These are phyloP conservation scores for Phytophthora idaei DNA, from an alignment of 352 stramenopile species.

Conservation along the genomic window DNA sequence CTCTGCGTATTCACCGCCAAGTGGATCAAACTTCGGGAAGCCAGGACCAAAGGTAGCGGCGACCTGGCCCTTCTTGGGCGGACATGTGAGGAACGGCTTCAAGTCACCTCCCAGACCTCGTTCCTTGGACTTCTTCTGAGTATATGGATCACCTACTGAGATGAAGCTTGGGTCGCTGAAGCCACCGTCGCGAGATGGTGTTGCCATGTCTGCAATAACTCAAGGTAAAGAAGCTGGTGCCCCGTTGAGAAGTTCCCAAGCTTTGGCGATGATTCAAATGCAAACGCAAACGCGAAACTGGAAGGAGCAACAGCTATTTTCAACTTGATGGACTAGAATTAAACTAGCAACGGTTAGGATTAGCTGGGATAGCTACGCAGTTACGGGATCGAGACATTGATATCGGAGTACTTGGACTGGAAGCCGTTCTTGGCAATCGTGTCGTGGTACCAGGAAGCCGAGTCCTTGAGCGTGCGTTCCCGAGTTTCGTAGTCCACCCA, in stretches of 20 bases:
- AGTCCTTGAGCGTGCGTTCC: conserved; percentile 68
- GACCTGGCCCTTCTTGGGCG: conserved; percentile 64
- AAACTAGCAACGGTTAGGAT: conserved; percentile 11
- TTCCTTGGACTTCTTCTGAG: conserved; percentile 48
- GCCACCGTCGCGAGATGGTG: conserved; percentile 63
- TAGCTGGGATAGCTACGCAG: neutral
- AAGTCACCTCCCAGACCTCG: conserved; percentile 58
- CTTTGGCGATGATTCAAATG: conserved; percentile 1
- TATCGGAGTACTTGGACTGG: conserved; percentile 15
- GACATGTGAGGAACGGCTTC: conserved; percentile 80
- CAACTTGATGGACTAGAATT: conserved; percentile 1
- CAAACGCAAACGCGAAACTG: conserved; percentile 2
- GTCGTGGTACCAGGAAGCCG: conserved; percentile 56
- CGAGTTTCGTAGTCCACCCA: conserved; percentile 67
- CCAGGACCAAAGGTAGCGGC: conserved; percentile 68
- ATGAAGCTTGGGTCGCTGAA: conserved; percentile 79
- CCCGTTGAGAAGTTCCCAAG: neutral
- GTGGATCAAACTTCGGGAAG: conserved; percentile 65
- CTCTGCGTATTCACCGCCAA: conserved; percentile 67
- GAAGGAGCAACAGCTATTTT: conserved; percentile 27
- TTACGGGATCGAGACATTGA: conserved; percentile 9
- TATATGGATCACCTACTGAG: conserved; percentile 67
- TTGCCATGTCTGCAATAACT: conserved; percentile 19
- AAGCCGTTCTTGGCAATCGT: conserved; percentile 52
- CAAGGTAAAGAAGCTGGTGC: conserved; percentile 6